These are phyloP conservation scores for Melaleuca alternifolia DNA, from an alignment of 345 rosid genomes.

Conservation along the genomic window DNA sequence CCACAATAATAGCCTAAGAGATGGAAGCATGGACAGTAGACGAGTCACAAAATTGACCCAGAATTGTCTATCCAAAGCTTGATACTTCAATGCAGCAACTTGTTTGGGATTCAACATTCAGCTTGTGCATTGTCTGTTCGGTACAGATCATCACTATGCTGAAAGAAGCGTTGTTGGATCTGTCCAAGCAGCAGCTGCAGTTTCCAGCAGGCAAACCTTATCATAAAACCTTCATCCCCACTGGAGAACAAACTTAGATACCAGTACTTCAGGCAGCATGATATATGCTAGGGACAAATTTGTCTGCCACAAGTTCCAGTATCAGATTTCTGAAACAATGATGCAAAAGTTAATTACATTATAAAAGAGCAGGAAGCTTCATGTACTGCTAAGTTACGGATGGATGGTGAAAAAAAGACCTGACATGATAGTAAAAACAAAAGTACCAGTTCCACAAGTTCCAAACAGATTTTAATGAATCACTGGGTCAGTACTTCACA, in stretches of 20 bases:
- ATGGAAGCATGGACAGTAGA: neutral
- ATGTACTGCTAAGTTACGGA: neutral
- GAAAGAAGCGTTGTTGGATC: neutral
- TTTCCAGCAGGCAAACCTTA: neutral
- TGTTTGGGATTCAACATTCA: neutral
- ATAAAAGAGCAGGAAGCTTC: neutral
- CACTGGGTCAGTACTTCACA: neutral
- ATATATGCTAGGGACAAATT: neutral
- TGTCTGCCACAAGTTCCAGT: neutral
- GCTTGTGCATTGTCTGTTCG: neutral
- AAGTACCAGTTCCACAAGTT: neutral
- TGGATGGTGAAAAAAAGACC: neutral
- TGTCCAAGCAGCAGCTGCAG: neutral
- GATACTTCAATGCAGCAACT: neutral
- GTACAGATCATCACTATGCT: neutral
- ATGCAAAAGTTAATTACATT: neutral
- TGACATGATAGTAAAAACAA: neutral
- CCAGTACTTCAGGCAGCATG: neutral
- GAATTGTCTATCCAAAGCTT: neutral
- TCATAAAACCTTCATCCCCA: neutral
- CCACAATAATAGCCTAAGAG: neutral
- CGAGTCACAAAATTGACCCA: neutral
- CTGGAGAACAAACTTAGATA: neutral
- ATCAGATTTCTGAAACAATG: neutral
- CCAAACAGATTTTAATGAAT: neutral